Evolutionary conservation across 805 yeast genomes (phyloP).

Genomic region (Metschnikowia anglica): DNA sequence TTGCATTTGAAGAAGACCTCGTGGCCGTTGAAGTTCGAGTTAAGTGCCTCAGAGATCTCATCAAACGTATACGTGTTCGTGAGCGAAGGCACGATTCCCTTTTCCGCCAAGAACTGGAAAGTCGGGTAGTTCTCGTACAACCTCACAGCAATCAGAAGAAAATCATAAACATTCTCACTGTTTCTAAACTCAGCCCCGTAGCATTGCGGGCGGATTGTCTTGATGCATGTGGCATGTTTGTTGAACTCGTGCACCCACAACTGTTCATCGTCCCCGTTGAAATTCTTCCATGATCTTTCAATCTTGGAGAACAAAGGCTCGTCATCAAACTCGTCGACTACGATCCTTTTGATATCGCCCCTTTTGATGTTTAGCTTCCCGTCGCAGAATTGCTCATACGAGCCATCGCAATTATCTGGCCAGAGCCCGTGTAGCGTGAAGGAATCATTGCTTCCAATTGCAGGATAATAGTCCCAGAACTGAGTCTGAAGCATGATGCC

Average conservation of each 20-base stretch:
- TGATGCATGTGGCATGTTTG: slow-evolving; percentile 47
- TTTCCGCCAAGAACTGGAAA: slow-evolving; percentile 33
- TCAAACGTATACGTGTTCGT: slow-evolving; percentile 33
- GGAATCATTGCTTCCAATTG: slow-evolving; percentile 33
- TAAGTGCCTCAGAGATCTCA: slow-evolving; percentile 35
- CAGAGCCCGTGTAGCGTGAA: slow-evolving; percentile 48
- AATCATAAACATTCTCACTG: slow-evolving; percentile 31
- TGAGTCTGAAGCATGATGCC: slow-evolving; percentile 44
- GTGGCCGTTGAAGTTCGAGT: slow-evolving; percentile 31
- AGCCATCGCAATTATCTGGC: slow-evolving; percentile 45
- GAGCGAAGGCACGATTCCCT: slow-evolving; percentile 39
- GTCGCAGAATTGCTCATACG: slow-evolving; percentile 39
- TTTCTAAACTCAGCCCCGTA: slow-evolving; percentile 26
- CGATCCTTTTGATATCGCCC: slow-evolving; percentile 26
- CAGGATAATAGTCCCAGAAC: slow-evolving; percentile 40
- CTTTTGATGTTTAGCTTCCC: slow-evolving; percentile 26
- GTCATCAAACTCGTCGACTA: slow-evolving; percentile 29
- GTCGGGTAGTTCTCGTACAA: slow-evolving; percentile 39
- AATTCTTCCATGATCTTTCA: slow-evolving; percentile 26
- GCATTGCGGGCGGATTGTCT: slow-evolving; percentile 39
- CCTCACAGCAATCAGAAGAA: slow-evolving; percentile 30
- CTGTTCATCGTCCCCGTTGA: slow-evolving; percentile 35
- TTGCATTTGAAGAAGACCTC: slow-evolving; percentile 40
- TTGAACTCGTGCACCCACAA: slow-evolving; percentile 47
- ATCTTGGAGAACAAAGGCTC: slow-evolving; percentile 29